Conservation (phyloP, 495 filamentous ascomycete species). For the Podospora conica region DNA sequence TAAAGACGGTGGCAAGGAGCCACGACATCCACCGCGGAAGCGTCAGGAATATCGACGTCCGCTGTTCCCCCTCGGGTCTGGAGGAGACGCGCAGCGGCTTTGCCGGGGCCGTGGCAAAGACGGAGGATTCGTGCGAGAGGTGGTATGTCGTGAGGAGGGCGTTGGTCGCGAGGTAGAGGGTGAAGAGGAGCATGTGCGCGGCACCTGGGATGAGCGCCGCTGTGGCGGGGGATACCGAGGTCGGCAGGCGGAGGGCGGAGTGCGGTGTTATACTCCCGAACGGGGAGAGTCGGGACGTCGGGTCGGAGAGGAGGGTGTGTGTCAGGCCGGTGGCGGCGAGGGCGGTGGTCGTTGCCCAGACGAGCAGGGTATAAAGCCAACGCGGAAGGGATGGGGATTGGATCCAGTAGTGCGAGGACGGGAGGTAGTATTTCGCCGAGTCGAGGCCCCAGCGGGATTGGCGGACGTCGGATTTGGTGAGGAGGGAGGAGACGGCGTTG, state of each 20-base stretch:
- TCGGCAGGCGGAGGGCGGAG: conserved; percentile 19
- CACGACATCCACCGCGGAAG: conserved; percentile 36
- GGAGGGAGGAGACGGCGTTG: conserved; percentile 32
- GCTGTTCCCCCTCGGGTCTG: conserved; percentile 29
- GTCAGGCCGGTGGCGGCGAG: conserved; percentile 30
- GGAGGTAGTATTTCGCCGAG: conserved; percentile 34
- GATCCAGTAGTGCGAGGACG: conserved; percentile 37
- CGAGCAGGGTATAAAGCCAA: conserved; percentile 26
- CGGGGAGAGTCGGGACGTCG: conserved; percentile 17
- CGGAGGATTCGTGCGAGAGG: conserved; percentile 39
- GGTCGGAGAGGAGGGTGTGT: conserved; percentile 17
- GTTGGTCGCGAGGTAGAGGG: conserved; percentile 40
- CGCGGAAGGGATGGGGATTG: conserved; percentile 30
- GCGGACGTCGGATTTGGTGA: conserved; percentile 37
- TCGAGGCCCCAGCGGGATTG: conserved; percentile 33
- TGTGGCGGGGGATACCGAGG: conserved; percentile 4
- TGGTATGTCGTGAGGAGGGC: conserved; percentile 34
- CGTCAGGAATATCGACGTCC: conserved; percentile 34
- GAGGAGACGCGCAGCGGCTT: conserved; percentile 33
- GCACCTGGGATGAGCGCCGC: conserved; percentile 29
- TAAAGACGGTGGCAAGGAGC: conserved; percentile 32
- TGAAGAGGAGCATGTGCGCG: no score
- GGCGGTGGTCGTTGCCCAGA: conserved; percentile 25
- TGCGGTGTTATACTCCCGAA: conserved; percentile 29
- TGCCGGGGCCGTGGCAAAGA: conserved; percentile 26